Percentiles rank a stretch among this genome's conserved stretches.
Conservation (phyloP, 2,329 filamentous ascomycete genomes). For the Dichotomopilus funicola region DNA sequence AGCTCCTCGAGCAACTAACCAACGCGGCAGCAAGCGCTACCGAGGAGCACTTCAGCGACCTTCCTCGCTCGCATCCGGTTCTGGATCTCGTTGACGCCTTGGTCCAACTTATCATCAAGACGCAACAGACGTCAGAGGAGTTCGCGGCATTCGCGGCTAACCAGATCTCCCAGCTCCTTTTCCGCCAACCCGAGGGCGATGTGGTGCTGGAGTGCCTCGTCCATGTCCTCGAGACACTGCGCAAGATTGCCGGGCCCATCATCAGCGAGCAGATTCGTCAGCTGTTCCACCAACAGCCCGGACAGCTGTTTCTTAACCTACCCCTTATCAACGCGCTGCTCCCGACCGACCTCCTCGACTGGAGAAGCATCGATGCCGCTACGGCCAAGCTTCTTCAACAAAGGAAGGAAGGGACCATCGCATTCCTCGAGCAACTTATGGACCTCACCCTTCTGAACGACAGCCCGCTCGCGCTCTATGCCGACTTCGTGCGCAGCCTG, state of each 20-base stretch:
- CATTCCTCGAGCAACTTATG: slow-evolving; percentile 73
- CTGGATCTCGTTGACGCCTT: slow-evolving; percentile 58
- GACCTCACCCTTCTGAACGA: slow-evolving; percentile 74
- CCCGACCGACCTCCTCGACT: slow-evolving; percentile 55
- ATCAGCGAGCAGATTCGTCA: slow-evolving; percentile 50
- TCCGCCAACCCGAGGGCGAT: slow-evolving; percentile 48
- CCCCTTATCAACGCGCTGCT: slow-evolving; percentile 52
- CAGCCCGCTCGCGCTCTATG: slow-evolving; percentile 68
- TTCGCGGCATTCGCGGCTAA: slow-evolving; percentile 54
- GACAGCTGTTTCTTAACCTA: slow-evolving; percentile 49
- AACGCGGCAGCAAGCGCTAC: slow-evolving; percentile 45
- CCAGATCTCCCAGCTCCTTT: slow-evolving; percentile 51
- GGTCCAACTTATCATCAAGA: slow-evolving; percentile 57
- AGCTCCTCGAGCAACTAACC: slow-evolving; percentile 52
- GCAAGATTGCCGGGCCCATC: slow-evolving; percentile 51
- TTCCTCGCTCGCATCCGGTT: slow-evolving; percentile 53
- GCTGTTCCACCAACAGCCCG: slow-evolving; percentile 51
- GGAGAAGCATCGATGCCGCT: slow-evolving; percentile 61
- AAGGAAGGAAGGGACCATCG: slow-evolving; percentile 64
- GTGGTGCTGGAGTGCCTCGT: slow-evolving; percentile 56
- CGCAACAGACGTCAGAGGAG: slow-evolving; percentile 54
- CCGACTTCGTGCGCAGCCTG: slow-evolving; percentile 79
- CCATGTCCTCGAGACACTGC: slow-evolving; percentile 53
- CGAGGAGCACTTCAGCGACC: slow-evolving; percentile 54
- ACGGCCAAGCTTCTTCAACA: slow-evolving; percentile 66